Evolutionary conservation across 495 filamentous ascomycete genomes (phyloP).

Genomic region (Trichoderma asperelloides): DNA sequence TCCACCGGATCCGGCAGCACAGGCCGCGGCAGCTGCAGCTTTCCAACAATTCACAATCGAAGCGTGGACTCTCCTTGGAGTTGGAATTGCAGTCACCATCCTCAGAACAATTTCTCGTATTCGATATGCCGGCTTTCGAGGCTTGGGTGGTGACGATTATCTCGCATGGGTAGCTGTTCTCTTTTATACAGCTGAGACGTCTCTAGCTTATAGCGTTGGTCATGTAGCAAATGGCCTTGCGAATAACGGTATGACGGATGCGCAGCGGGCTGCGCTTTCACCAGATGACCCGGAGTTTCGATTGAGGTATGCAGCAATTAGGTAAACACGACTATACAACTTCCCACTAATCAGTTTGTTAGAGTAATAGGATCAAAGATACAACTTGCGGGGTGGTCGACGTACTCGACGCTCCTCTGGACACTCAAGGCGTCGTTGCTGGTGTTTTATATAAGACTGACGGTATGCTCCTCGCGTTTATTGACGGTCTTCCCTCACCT

Average conservation of each 20-base stretch:
- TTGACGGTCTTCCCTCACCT: neutral
- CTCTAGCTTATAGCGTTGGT: constrained; percentile 29
- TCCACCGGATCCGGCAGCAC: constrained; percentile 20
- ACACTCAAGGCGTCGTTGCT: constrained; percentile 50
- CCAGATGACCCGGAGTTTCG: constrained; percentile 40
- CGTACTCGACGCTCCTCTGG: constrained; percentile 51
- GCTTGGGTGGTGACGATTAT: constrained; percentile 30
- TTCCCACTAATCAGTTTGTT: constrained; percentile 12
- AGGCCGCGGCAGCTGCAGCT: constrained; percentile 24
- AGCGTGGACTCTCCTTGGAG: constrained; percentile 36
- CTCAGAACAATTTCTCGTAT: constrained; percentile 29
- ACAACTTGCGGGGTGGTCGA: constrained; percentile 50
- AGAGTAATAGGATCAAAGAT: constrained; percentile 50
- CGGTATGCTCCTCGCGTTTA: constrained; percentile 25
- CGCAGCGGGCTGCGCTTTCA: constrained; percentile 34
- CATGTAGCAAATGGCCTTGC: constrained; percentile 45
- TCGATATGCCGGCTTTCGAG: constrained; percentile 25
- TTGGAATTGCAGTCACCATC: constrained; percentile 26
- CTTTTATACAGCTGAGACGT: constrained; percentile 29
- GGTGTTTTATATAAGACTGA: constrained; percentile 52
- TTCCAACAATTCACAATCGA: constrained; percentile 30
- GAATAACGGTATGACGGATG: constrained; percentile 53
- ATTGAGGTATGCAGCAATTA: constrained; percentile 19
- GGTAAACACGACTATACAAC: neutral
- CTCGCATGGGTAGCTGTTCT: constrained; percentile 29